A percentile compares a stretch with the other conserved stretches of the same genome.
phyloP scores from a whole-genome alignment of 2,329 filamentous ascomycete species.

The Nakataea oryzae region DNA sequence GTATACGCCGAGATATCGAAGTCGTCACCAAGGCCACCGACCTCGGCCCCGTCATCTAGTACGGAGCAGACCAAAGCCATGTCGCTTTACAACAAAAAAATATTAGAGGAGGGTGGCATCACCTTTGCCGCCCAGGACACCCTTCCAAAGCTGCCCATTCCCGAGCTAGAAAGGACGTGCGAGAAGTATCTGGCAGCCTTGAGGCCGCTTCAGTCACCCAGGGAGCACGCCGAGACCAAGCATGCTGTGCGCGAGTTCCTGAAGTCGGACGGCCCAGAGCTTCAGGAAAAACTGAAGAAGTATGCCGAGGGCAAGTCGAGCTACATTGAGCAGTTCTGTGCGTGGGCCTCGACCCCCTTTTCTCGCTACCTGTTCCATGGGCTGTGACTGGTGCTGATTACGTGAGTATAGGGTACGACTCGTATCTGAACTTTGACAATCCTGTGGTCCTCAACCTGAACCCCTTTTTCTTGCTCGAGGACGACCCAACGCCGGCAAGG shows the following conservation, averaged over 20 bases:
- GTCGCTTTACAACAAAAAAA: conserved; percentile 38
- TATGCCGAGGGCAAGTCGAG: conserved; percentile 88
- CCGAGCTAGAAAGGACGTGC: conserved; percentile 69
- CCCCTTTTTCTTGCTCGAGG: conserved; percentile 93
- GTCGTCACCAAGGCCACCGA: conserved; percentile 20
- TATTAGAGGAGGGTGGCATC: conserved; percentile 55
- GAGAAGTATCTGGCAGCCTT: conserved; percentile 71
- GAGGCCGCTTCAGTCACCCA: conserved; percentile 66
- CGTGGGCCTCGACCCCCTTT: conserved; percentile 23
- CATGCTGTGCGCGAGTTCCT: conserved; percentile 77
- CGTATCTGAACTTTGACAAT: conserved; percentile 95
- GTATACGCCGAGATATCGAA: conserved; percentile 21
- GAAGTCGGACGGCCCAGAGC: conserved; percentile 64
- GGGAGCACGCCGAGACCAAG: conserved; percentile 76
- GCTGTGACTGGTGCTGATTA: not conserved
- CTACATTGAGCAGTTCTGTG: conserved; percentile 99
- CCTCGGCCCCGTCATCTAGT: conserved; percentile 12
- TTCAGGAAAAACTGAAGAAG: conserved; percentile 82
- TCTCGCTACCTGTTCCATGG: not conserved
- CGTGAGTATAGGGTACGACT: conserved; percentile 73
- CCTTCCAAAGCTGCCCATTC: conserved; percentile 86
- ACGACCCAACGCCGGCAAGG: conserved; percentile 90
- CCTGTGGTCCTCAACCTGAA: conserved; percentile 96
- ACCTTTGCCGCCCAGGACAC: conserved; percentile 86
- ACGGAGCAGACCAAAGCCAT: conserved; percentile 29